phyloP scores from a whole-genome alignment of 345 rosid genomes.

The Arabidopsis suecica region DNA sequence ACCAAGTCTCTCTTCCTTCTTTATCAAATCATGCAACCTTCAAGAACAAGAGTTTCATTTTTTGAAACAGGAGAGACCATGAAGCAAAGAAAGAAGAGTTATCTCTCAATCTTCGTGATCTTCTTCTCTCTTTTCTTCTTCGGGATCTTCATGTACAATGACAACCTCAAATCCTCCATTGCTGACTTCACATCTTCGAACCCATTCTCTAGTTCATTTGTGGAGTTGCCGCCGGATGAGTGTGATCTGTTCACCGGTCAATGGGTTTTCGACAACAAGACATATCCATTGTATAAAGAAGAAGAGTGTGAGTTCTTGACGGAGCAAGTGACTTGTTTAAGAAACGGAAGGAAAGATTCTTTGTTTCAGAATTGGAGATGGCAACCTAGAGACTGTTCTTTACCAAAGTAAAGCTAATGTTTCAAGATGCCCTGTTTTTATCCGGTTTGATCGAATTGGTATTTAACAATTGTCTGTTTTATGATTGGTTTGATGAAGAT shows the following conservation, averaged over 20 bases:
- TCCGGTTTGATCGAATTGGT: not conserved
- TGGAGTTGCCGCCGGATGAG: conserved; percentile 73
- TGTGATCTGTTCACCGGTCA: conserved; percentile 88
- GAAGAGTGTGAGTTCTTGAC: conserved; percentile 83
- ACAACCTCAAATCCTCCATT: conserved; percentile 71
- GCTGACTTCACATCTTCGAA: conserved; percentile 71
- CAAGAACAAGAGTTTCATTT: conserved; percentile 47
- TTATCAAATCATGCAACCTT: conserved; percentile 50
- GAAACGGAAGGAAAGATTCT: conserved; percentile 90
- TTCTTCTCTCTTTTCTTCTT: conserved; percentile 64
- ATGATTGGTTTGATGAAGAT: conserved; percentile 52
- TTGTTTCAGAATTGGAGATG: conserved; percentile 92
- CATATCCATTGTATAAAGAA: conserved; percentile 78
- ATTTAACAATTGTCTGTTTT: not conserved
- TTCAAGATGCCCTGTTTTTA: not conserved
- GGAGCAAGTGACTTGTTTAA: conserved; percentile 84
- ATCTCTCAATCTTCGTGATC: conserved; percentile 69
- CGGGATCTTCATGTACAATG: conserved; percentile 69
- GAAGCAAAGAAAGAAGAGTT: conserved; percentile 71
- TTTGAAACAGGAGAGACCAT: conserved; percentile 52
- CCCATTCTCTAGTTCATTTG: conserved; percentile 47
- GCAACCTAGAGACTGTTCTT: conserved; percentile 87
- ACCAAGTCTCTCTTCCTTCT: conserved; percentile 29
- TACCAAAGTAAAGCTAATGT: conserved; percentile 62
- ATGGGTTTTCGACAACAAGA: conserved; percentile 76